phyloP scores from a whole-genome alignment of 257 asterid genomes.

The Cynanchum wilfordii region DNA sequence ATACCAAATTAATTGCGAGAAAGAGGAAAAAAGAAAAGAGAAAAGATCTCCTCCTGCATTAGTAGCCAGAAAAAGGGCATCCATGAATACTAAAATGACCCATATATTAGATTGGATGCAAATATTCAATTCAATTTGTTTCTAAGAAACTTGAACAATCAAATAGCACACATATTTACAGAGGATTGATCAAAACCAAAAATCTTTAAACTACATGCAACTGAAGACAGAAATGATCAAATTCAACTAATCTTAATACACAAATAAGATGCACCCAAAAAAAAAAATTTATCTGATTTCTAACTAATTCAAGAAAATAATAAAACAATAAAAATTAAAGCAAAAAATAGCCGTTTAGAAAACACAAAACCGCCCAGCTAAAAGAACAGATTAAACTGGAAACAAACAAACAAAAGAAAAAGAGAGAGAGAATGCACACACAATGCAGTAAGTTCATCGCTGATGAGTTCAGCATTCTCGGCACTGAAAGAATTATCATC shows the following conservation, averaged over 20 bases:
- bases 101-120: not conserved
- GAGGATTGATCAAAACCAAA: not conserved
- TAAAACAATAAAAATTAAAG: not conserved
- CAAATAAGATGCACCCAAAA: not conserved
- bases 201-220: not conserved
- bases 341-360: not conserved
- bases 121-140: not conserved
- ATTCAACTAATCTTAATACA: not conserved
- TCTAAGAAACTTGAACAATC: not conserved
- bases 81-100: not conserved
- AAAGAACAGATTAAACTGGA: not conserved
- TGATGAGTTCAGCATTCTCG: slow-evolving; percentile 52
- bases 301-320: not conserved
- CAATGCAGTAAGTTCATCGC: slow-evolving; percentile 90
- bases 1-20: not conserved
- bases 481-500: slow-evolving; percentile 51
- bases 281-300: not conserved
- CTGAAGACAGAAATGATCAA: not conserved
- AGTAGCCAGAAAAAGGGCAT: not conserved
- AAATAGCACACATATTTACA: not conserved
- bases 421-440: slow-evolving; percentile 19
- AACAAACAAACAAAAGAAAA: not conserved
- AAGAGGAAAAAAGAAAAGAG: not conserved
- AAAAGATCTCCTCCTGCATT: slow-evolving; percentile 1
- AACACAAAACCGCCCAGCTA: not conserved